A percentile compares a stretch with the other conserved stretches of the same genome.
Evolutionary conservation across 2,329 filamentous ascomycete genomes (phyloP).

Genomic region (Aspergillus luchuensis): DNA sequence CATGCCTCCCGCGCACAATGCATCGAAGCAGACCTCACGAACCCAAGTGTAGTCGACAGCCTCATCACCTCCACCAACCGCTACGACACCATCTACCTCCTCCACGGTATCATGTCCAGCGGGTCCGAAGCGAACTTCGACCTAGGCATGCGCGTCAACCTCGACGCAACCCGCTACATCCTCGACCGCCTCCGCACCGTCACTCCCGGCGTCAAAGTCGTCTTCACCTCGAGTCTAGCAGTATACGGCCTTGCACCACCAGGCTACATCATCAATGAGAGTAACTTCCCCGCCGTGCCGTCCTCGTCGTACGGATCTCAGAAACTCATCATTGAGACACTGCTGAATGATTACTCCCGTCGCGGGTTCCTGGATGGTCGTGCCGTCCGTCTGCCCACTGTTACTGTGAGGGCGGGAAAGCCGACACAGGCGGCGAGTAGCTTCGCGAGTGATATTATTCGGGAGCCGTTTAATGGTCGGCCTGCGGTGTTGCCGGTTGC

Average conservation of each 20-base stretch:
- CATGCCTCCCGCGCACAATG: conserved; percentile 45
- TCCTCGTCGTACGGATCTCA: conserved; percentile 55
- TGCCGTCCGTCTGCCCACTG: conserved; percentile 53
- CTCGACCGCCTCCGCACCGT: conserved; percentile 51
- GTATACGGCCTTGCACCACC: conserved; percentile 54
- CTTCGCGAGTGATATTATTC: conserved; percentile 56
- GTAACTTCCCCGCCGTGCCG: conserved; percentile 51
- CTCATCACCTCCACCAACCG: conserved; percentile 45
- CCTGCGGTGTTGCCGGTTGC: conserved; percentile 55
- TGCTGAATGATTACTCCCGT: conserved; percentile 56
- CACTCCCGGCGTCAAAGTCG: conserved; percentile 50
- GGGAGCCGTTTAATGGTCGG: conserved; percentile 55
- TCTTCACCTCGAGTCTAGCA: conserved; percentile 54
- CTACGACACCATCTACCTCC: conserved; percentile 54
- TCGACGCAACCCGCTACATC: conserved; percentile 52
- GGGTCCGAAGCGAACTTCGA: conserved; percentile 56
- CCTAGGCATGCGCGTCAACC: conserved; percentile 53
- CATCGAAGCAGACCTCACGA: conserved; percentile 52
- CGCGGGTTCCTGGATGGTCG: conserved; percentile 53
- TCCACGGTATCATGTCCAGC: conserved; percentile 59
- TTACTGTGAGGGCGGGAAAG: conserved; percentile 54
- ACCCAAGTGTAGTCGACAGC: conserved; percentile 40
- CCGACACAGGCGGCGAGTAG: conserved; percentile 55
- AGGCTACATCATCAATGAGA: conserved; percentile 46
- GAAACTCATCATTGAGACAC: conserved; percentile 54